Evolutionary conservation across 441 rosid genomes (phyloP), one percentile per base, ranked within the genome.

Genomic region (Adansonia madagascariensis): DNA sequence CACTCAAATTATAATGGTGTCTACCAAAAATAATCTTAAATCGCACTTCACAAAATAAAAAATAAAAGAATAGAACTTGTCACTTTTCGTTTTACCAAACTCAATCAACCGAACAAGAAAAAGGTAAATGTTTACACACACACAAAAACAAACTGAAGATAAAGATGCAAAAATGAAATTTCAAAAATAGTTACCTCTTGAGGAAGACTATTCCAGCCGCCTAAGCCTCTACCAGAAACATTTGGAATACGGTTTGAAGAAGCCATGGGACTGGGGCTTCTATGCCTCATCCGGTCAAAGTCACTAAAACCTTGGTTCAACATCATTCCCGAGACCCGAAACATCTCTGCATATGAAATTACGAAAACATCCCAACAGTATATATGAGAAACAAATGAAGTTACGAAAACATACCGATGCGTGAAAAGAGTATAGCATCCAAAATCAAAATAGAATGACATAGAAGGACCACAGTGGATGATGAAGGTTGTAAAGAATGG

Each of bases 221-320:
- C 82, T 75, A 90, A 85, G 63, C 94, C 90, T 41, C 91, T 64
- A 67, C 94, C 90, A 14, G 86, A 82, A 84, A 82, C 88, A 82
- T 86, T 89, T 56, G 98, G 86, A 77, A 93, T 89, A 46, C 87
- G 88, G 82, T 84, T 91, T 76, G 99, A 94, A 78, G 98, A 95
- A 81, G 97, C 94, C 97, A 95, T 92, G 71, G 99, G 98, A 86
- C 97, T 92, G 24, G 99, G 97, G 84, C 97, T 94, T 85, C 99
- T 90, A 79, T 91, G 94, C 76, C 97, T 79, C 82, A 94, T 75
- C 82, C 97, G 81, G 83, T 95, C 98, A 69, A 91, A 85, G 81
- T 95, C 98, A 8, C 88, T 87, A 80, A 89, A 90, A 5, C 94
- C 95, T 85, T 92, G 98, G 88, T 88, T 93, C 57, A 97, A 86